Evolutionary conservation across 306 rosid genomes (phyloP).

Genomic region (Pterocarpus santalinus): DNA sequence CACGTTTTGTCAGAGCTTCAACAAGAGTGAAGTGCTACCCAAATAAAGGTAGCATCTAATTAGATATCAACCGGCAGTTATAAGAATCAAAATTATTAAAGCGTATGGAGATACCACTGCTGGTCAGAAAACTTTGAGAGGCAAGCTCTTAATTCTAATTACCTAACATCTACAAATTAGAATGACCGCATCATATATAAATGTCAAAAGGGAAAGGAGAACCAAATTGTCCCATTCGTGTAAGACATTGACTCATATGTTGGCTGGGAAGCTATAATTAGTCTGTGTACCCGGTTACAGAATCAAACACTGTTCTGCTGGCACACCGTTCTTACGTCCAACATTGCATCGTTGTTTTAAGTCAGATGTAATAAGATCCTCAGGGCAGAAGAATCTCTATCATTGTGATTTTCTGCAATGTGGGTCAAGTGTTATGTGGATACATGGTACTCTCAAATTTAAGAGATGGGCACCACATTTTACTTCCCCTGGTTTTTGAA

Average conservation of each 20-base stretch:
- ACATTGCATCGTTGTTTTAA: slow-evolving; percentile 33
- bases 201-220: slow-evolving; percentile 13
- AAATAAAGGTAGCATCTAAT: slow-evolving; percentile 20
- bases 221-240: slow-evolving; percentile 17
- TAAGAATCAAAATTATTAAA: slow-evolving; percentile 33
- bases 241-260: slow-evolving; percentile 44
- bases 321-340: background rate
- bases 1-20: slow-evolving; percentile 17
- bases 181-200: background rate
- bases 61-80: slow-evolving; percentile 14
- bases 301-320: slow-evolving; percentile 50
- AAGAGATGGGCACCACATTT: background rate
- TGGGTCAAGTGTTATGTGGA: background rate
- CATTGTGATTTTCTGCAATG: background rate
- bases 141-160: slow-evolving; percentile 16
- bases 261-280: slow-evolving; percentile 42
- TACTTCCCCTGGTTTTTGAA: background rate
- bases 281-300: slow-evolving; percentile 39
- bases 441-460: background rate
- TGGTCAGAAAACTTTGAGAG: background rate
- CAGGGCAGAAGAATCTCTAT: slow-evolving; percentile 15
- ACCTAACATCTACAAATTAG: background rate
- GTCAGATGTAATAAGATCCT: slow-evolving; percentile 19
- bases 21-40: slow-evolving; percentile 12
- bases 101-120: background rate